Conservation (phyloP, 164 flowering plant genomes). For the Stephania yunnanensis region DNA sequence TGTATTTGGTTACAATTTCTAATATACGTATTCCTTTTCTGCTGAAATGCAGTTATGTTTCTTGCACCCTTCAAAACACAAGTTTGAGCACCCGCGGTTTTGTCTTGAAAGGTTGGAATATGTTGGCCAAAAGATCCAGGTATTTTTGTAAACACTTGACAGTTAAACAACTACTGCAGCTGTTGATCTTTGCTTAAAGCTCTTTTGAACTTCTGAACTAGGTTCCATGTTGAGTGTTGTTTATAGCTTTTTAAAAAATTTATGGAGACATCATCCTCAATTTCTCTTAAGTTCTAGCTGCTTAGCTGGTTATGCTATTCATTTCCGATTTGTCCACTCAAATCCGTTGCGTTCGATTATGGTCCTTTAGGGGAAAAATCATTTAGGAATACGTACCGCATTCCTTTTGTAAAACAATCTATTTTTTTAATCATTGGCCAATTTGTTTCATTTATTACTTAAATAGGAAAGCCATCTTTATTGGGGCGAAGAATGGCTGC, state of each 20-base stretch:
- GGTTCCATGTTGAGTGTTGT: neutral
- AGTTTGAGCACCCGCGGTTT: slow-evolving; percentile 94
- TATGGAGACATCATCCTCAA: neutral
- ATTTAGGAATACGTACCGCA: too few species aligned
- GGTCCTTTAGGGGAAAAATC: too few species aligned
- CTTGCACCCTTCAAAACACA: slow-evolving; percentile 89
- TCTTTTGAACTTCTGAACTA: neutral
- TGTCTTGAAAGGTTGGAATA: slow-evolving; percentile 87
- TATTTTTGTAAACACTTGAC: slow-evolving; percentile 14
- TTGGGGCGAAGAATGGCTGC: neutral
- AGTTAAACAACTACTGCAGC: neutral
- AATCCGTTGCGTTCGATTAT: neutral
- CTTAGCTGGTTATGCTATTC: neutral
- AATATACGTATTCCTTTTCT: neutral
- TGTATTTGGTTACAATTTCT: neutral
- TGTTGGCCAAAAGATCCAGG: slow-evolving; percentile 98
- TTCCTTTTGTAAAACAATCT: neutral
- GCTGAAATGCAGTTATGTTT: slow-evolving; percentile 60
- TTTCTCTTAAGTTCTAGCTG: neutral
- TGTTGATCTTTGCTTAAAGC: neutral
- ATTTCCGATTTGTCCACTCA: neutral
- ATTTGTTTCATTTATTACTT: neutral
- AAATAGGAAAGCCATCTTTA: neutral
- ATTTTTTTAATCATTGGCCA: neutral
- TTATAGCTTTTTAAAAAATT: neutral